phyloP scores from a whole-genome alignment of 208 protist genomes.

The Wallacemonas sp. region DNA sequence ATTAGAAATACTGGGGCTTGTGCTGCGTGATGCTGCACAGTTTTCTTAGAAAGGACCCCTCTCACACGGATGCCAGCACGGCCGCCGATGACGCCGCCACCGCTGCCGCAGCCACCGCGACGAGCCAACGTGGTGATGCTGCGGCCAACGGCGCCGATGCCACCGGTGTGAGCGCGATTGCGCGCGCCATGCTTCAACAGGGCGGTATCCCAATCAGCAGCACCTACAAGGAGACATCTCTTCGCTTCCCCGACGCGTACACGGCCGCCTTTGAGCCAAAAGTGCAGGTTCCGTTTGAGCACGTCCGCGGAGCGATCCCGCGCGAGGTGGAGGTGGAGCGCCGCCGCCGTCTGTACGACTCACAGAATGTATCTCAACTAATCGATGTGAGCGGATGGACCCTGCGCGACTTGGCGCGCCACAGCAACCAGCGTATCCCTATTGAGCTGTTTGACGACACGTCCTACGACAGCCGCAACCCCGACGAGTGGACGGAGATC shows the following conservation, averaged over 20 bases:
- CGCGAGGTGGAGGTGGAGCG: conserved; percentile 96
- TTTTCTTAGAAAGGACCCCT: conserved; percentile 48
- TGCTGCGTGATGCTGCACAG: conserved; percentile 55
- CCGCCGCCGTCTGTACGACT: conserved; percentile 90
- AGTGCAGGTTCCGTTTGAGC: conserved; percentile 94
- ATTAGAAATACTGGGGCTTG: no score
- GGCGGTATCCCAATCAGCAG: conserved; percentile 56
- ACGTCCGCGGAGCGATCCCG: conserved; percentile 88
- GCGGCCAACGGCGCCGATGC: neutral
- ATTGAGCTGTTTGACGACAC: conserved; percentile 96
- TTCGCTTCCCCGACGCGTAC: conserved; percentile 80
- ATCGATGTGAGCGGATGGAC: conserved; percentile 73
- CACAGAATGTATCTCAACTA: conserved; percentile 75
- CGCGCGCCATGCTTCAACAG: neutral
- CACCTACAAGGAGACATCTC: conserved; percentile 77
- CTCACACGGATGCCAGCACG: neutral
- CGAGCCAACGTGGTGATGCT: conserved; percentile 11
- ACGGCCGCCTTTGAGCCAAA: conserved; percentile 94
- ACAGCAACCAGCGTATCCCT: conserved; percentile 74
- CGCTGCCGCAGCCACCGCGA: conserved; percentile 10
- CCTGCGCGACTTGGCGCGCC: conserved; percentile 58
- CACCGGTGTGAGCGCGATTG: neutral
- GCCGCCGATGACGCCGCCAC: neutral
- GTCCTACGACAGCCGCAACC: conserved; percentile 92
- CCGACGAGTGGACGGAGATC: conserved; percentile 92